Evolutionary conservation across 805 yeast species (phyloP), one percentile per base, ranked within the genome.

Genomic region (Saccharomycopsis fermentans): DNA sequence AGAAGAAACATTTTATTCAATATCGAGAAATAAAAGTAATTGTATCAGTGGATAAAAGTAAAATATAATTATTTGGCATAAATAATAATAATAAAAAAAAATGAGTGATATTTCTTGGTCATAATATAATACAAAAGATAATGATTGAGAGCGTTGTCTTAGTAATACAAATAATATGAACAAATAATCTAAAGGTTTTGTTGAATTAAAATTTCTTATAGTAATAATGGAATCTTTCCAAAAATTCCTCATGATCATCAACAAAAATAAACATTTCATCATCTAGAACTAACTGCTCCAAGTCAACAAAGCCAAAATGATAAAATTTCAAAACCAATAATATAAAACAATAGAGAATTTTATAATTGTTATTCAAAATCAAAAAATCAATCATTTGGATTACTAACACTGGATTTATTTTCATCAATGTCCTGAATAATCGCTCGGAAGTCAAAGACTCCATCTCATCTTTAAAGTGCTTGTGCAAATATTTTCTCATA

Each of bases 301-400:
- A 52, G 40, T 61, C 62, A 14, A 40, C 32, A 55, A 62, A 62
- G 8, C 64, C 64, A 59, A 57, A 62, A 57, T 62, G 64, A 35
- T 62, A 58, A 50, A 57, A 59, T 34, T 62, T 62, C 29, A 62
- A 55, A 21, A 62, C 55, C 19, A 62, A 24, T 36, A 62, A 56
- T 5, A 55, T 34, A 5, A 59, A 54, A 43, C 62, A 59, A 47
- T 62, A 62, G 16, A 59, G 54, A 12, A 62, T 40, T 40, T 55
- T 62, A 34, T 59, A 62, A 37, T 17, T 55, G 36, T 62, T 62
- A 39, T 62, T 26, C 40, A 62, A 52, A 6, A 62, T 48, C 52
- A 62, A 52, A 48, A 52, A 55, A 50, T 62, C 64, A 19, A 62
- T 55, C 17, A 59, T 36, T 6, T 56, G 34, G 26, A 62, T 59